Conservation (phyloP, 202 grass and related monocot species). For the Setaria viridis region DNA sequence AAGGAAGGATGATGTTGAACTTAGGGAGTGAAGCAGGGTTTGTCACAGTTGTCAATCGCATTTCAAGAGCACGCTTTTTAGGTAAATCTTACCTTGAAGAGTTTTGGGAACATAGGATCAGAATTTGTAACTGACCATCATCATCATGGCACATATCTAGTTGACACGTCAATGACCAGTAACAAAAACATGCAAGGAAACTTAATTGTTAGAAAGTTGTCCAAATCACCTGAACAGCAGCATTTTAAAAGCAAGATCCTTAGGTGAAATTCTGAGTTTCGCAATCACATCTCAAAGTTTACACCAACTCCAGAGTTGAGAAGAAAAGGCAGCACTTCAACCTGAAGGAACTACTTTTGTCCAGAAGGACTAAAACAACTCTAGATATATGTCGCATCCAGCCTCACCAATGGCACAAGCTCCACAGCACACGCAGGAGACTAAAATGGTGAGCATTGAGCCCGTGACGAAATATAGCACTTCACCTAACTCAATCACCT, state of each 20-base stretch:
- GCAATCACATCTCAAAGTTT: slow-evolving; percentile 14
- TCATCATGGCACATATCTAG: background rate
- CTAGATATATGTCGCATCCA: background rate
- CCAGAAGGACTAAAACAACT: slow-evolving; percentile 23
- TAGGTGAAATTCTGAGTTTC: slow-evolving; percentile 21
- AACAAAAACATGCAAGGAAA: background rate
- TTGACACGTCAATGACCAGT: background rate
- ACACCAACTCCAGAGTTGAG: slow-evolving; percentile 10
- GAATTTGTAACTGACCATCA: slow-evolving; percentile 1
- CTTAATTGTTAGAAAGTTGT: slow-evolving; percentile 15
- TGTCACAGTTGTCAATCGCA: background rate
- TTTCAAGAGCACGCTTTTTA: background rate
- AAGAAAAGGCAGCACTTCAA: slow-evolving; percentile 43
- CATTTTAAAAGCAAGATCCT: slow-evolving; percentile 22
- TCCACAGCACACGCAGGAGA: background rate
- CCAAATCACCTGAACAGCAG: background rate
- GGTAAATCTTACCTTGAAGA: background rate
- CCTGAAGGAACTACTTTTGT: slow-evolving; percentile 39
- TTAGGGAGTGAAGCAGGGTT: background rate
- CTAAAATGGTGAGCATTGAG: slow-evolving; percentile 15
- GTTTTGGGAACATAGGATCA: slow-evolving; percentile 10
- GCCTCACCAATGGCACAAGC: slow-evolving; percentile 6
- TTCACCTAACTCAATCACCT: slow-evolving; percentile 21
- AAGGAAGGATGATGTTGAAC: background rate
- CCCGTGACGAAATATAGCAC: slow-evolving; percentile 26